These are phyloP conservation scores for Gaertneriomyces sp. DNA, from an alignment of 192 early-diverging fungal species.

Conservation along the genomic window DNA sequence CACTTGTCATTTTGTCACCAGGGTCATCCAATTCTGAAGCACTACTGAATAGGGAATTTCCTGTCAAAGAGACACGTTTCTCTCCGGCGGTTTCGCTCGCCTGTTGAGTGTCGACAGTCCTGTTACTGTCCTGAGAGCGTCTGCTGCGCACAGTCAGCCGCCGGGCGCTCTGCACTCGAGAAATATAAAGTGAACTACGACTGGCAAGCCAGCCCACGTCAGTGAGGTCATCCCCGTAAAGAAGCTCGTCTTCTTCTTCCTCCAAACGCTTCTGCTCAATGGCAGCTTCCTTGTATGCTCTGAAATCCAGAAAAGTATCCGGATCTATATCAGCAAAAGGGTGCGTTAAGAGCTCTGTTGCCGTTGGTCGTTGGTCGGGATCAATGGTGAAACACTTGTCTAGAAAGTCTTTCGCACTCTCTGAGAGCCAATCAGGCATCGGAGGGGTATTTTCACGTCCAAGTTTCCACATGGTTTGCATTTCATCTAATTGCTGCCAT, in stretches of 20 bases:
- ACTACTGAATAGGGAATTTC: no score
- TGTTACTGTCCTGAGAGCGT: no score
- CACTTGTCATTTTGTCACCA: no score
- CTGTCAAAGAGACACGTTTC: no score
- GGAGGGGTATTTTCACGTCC: slow-evolving; percentile 74
- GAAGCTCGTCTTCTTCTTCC: slow-evolving; percentile 14
- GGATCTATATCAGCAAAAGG: slow-evolving; percentile 56
- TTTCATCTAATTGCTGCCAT: slow-evolving; percentile 54
- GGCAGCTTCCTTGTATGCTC: slow-evolving; percentile 32
- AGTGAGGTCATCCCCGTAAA: slow-evolving; percentile 1
- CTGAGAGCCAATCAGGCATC: slow-evolving; percentile 69
- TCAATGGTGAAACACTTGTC: slow-evolving; percentile 73
- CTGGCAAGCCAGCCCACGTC: slow-evolving; percentile 7
- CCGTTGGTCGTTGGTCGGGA: slow-evolving; percentile 74
- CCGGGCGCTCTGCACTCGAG: neutral
- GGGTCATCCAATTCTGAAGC: no score
- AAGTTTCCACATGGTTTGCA: slow-evolving; percentile 68
- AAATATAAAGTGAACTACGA: slow-evolving; percentile 5
- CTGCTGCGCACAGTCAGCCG: neutral
- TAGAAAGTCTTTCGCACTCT: slow-evolving; percentile 73
- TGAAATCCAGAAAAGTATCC: slow-evolving; percentile 24
- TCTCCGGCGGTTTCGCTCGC: no score
- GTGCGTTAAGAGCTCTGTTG: slow-evolving; percentile 63
- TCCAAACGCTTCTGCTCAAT: slow-evolving; percentile 28
- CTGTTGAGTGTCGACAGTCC: no score